A percentile compares a stretch with the other conserved stretches of the same genome.
Conservation (phyloP, 2,329 filamentous ascomycete genomes). For the Epichloe amarillans region DNA sequence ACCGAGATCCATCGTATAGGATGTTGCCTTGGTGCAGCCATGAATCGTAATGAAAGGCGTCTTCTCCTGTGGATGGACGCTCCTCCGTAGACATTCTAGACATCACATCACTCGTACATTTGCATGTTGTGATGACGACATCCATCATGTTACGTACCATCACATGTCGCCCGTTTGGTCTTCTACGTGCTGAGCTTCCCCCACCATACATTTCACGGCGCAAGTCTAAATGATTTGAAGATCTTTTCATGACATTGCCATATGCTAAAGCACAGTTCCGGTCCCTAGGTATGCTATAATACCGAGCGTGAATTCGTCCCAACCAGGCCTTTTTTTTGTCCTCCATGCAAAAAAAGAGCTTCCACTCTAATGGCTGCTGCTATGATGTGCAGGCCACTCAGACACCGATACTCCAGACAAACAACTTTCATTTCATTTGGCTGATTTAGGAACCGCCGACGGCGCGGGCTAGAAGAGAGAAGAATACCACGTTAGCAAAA, state of each 20-base stretch:
- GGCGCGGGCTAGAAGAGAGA: constrained; percentile 40
- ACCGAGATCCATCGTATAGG: neutral
- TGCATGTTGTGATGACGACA: no score
- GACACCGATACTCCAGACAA: constrained; percentile 25
- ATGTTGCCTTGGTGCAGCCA: neutral
- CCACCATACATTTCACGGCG: no score
- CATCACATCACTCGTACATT: no score
- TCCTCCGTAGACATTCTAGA: no score
- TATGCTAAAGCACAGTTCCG: constrained; percentile 24
- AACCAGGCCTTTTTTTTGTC: constrained; percentile 21
- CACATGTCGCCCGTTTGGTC: no score
- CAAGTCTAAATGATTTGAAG: neutral
- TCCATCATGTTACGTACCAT: no score
- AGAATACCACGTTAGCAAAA: neutral
- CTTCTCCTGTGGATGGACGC: no score
- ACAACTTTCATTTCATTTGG: constrained; percentile 18
- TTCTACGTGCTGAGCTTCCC: no score
- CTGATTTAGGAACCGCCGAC: constrained; percentile 36
- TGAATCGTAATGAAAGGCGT: no score
- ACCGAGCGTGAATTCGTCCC: constrained; percentile 28
- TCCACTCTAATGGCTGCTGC: constrained; percentile 22
- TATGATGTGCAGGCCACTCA: constrained; percentile 21
- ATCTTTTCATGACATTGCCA: constrained; percentile 26
- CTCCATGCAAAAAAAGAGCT: constrained; percentile 19
- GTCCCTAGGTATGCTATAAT: constrained; percentile 24